Percentiles rank a stretch among this genome's conserved stretches.
phyloP scores from a whole-genome alignment of 441 rosid genomes.

The Metrosideros polymorpha region DNA sequence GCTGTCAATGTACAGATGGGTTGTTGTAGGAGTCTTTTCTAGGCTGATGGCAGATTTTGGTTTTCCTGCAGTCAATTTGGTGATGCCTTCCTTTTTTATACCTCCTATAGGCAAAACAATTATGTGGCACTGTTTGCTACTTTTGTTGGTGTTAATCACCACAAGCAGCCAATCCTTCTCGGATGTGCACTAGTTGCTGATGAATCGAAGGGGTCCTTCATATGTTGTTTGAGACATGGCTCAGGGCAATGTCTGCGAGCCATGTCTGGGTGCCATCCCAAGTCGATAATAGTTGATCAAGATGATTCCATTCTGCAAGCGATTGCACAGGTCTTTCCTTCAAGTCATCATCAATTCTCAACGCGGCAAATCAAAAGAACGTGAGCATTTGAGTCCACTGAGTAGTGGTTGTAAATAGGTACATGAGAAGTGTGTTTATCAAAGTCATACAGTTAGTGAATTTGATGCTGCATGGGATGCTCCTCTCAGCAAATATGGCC shows the following conservation, averaged over 20 bases:
- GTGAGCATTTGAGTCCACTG: background rate
- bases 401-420: background rate
- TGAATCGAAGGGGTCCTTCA: slow-evolving; percentile 49
- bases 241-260: slow-evolving; percentile 54
- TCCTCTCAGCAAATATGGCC: background rate
- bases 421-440: background rate
- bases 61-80: slow-evolving; percentile 77
- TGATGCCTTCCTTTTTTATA: slow-evolving; percentile 56
- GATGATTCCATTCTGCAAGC: background rate
- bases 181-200: slow-evolving; percentile 23
- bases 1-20: slow-evolving; percentile 51
- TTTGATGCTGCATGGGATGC: background rate
- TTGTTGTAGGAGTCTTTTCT: slow-evolving; percentile 53
- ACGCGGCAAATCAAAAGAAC: background rate
- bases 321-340: background rate
- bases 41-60: slow-evolving; percentile 78
- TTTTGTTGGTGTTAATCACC: slow-evolving; percentile 71
- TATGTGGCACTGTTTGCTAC: slow-evolving; percentile 62
- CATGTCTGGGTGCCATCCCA: slow-evolving; percentile 51
- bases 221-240: slow-evolving; percentile 76
- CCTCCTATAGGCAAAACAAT: slow-evolving; percentile 47
- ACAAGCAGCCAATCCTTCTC: slow-evolving; percentile 8
- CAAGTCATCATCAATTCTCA: background rate
- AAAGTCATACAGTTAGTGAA: background rate
- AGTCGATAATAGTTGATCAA: slow-evolving; percentile 1